Evolutionary conservation across 2,329 filamentous ascomycete genomes (phyloP).

Genomic region (Phoma herbarum): DNA sequence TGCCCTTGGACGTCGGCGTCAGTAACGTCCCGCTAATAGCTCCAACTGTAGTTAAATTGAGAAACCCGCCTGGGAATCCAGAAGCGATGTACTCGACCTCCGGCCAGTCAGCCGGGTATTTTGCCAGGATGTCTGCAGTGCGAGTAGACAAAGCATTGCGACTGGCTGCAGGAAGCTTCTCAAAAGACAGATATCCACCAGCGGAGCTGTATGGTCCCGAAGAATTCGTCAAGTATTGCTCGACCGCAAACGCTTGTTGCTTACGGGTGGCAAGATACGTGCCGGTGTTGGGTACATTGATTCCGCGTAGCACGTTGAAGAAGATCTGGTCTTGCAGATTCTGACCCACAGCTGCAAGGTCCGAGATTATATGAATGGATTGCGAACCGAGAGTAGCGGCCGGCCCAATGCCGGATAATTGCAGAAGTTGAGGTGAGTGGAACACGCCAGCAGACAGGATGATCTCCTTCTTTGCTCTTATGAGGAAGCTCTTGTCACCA

Average conservation of each 20-base stretch:
- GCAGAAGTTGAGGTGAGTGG: slow-evolving; percentile 52
- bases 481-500: slow-evolving; percentile 16
- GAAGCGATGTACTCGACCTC: slow-evolving; percentile 33
- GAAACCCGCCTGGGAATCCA: slow-evolving; percentile 28
- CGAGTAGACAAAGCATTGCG: slow-evolving; percentile 20
- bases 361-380: slow-evolving; percentile 31
- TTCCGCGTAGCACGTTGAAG: slow-evolving; percentile 29
- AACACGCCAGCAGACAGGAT: slow-evolving; percentile 55
- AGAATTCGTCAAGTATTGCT: slow-evolving; percentile 26
- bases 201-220: slow-evolving; percentile 33
- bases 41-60: slow-evolving; percentile 24
- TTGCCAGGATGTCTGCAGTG: slow-evolving; percentile 22
- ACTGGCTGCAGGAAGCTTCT: slow-evolving; percentile 28
- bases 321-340: slow-evolving; percentile 37
- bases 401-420: slow-evolving; percentile 50
- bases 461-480: slow-evolving; percentile 50
- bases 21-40: slow-evolving; percentile 28
- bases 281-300: slow-evolving; percentile 32
- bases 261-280: slow-evolving; percentile 27
- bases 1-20: slow-evolving; percentile 36
- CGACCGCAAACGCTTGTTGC: slow-evolving; percentile 22
- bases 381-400: slow-evolving; percentile 20
- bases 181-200: slow-evolving; percentile 34
- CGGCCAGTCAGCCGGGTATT: slow-evolving; percentile 31
- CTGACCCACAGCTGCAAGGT: slow-evolving; percentile 42